Evolutionary conservation across 148 eudicot genomes (phyloP), one percentile per base, ranked within the genome.

Genomic region (Dianthus caryophyllus): DNA sequence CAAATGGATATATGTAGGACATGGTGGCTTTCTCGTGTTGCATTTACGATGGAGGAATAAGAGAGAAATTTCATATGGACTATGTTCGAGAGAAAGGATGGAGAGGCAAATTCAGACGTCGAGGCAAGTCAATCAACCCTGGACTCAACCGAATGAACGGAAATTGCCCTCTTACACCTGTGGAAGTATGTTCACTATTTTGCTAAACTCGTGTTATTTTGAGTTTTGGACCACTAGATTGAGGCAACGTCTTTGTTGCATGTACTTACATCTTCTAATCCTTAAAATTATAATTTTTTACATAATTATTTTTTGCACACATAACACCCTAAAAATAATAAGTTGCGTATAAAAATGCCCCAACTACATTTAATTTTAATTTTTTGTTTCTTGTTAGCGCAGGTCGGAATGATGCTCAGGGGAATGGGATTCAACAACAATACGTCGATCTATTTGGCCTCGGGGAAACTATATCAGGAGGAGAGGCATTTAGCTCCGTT

Each of bases 11-110:
- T 25, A 15, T 76, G 62, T 73, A 91, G 97, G 97, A 88, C 66
- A 89, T 89, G 92, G 92, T 89, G 49, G 96, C 96, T 52, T 86
- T 89, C 65, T 92, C 97, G 16, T 89, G 97, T 65, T 92, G 97
- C 73, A 63, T 77, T 57, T 92, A 87, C 71, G 96, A 89, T 71
- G 97, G 96, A 61, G 97, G 97, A 68, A 48, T 58, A 24, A 54
- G 72, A 36, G 94, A 87, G 70, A 73, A 70, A 26, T 36, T 36
- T 21, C 81, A 82, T 67, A 87, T 89, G 97, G 82, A 85, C 39
- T 72, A 58, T 11, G 77, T 81, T 58, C 80, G 97, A 30, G 83
- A 79, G 73, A 87, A 77, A 73, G 97, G 96, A 4, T 91, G 97
- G 96, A 84, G 83, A n/a, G 79, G 85, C 15, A 91, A 91, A 71